Evolutionary conservation across 2,329 filamentous ascomycete genomes (phyloP).

Genomic region (Aspergillus spinulosporus): DNA sequence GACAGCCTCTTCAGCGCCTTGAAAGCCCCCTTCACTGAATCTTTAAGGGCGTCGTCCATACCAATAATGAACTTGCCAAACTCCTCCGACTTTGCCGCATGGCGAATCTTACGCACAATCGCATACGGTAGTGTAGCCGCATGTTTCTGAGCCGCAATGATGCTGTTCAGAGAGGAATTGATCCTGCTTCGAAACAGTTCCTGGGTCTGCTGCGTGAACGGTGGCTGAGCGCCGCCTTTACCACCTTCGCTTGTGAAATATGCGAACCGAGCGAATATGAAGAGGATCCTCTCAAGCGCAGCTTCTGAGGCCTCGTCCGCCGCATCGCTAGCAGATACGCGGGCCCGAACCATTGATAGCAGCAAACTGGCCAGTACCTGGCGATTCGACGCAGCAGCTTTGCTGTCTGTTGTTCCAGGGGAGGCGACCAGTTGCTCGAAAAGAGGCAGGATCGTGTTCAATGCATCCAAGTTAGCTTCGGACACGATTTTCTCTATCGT

Average conservation of each 20-base stretch:
- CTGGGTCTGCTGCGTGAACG: slow-evolving; percentile 50
- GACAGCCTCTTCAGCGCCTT: slow-evolving; percentile 41
- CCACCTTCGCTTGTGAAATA: slow-evolving; percentile 48
- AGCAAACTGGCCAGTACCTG: slow-evolving; percentile 55
- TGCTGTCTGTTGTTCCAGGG: slow-evolving; percentile 49
- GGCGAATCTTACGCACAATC: slow-evolving; percentile 43
- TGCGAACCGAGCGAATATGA: slow-evolving; percentile 50
- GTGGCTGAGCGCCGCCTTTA: slow-evolving; percentile 43
- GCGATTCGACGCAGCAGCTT: slow-evolving; percentile 48
- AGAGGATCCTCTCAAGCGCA: slow-evolving; percentile 48
- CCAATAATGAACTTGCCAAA: slow-evolving; percentile 49
- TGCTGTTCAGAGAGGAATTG: slow-evolving; percentile 55
- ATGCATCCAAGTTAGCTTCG: slow-evolving; percentile 53
- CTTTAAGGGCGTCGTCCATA: slow-evolving; percentile 47
- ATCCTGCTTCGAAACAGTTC: slow-evolving; percentile 56
- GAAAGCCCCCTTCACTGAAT: slow-evolving; percentile 45
- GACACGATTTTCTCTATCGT: slow-evolving; percentile 74
- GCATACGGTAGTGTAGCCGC: slow-evolving; percentile 41
- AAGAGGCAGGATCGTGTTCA: slow-evolving; percentile 57
- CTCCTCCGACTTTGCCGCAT: slow-evolving; percentile 37
- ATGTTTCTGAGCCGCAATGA: slow-evolving; percentile 46
- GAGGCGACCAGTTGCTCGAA: slow-evolving; percentile 49
- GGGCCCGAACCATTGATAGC: slow-evolving; percentile 51
- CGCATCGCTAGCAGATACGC: slow-evolving; percentile 33
- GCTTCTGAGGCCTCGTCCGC: slow-evolving; percentile 39